phyloP scores from a whole-genome alignment of 2,329 filamentous ascomycete species.

The Clarireedia paspali region DNA sequence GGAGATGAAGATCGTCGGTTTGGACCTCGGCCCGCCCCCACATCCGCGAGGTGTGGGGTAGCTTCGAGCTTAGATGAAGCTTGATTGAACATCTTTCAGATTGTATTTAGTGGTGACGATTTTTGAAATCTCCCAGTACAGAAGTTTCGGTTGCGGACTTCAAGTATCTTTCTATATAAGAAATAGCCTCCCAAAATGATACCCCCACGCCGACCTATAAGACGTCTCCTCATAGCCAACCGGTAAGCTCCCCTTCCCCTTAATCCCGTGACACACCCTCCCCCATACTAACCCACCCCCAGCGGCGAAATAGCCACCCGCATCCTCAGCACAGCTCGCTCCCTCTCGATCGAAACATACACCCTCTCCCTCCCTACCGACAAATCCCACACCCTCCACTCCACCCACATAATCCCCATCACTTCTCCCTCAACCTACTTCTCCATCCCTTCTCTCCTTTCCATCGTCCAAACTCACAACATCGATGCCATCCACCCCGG shows the following conservation, averaged over 20 bases:
- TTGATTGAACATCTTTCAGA: too few relatives aligned
- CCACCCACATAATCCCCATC: slow-evolving; percentile 43
- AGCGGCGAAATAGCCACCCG: slow-evolving; percentile 59
- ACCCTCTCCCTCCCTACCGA: slow-evolving; percentile 49
- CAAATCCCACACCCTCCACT: slow-evolving; percentile 43
- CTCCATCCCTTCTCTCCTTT: slow-evolving; percentile 40
- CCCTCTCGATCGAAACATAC: slow-evolving; percentile 48
- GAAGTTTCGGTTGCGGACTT: too few relatives aligned
- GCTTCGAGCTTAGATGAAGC: neutral
- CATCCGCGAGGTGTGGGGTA: neutral
- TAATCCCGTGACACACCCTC: neutral
- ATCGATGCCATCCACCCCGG: slow-evolving; percentile 64
- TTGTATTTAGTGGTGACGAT: too few relatives aligned
- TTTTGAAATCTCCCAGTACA: too few relatives aligned
- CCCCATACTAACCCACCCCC: neutral
- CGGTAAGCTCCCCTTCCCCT: slow-evolving; percentile 30
- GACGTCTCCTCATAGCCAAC: slow-evolving; percentile 45
- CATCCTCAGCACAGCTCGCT: slow-evolving; percentile 51
- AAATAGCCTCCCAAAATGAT: neutral
- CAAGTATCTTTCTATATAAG: neutral
- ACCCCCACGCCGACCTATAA: slow-evolving; percentile 30
- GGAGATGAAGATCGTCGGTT: neutral
- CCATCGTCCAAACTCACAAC: slow-evolving; percentile 38
- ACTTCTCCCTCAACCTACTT: slow-evolving; percentile 45
- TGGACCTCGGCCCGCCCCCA: slow-evolving; percentile 4